These are phyloP conservation scores for Bruguiera sexangula DNA, from an alignment of 345 rosid genomes.

Conservation along the genomic window DNA sequence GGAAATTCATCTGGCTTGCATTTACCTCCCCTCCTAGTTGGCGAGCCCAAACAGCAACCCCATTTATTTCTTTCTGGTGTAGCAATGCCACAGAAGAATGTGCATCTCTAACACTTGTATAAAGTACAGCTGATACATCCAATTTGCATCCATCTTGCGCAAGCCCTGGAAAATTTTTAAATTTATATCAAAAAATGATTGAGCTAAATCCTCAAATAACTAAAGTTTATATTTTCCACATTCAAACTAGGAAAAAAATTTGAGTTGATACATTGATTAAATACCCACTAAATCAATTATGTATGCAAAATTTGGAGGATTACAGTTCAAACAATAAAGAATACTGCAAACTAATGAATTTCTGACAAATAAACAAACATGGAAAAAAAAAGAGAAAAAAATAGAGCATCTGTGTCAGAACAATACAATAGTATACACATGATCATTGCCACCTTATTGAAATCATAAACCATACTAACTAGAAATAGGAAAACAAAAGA, in stretches of 20 bases:
- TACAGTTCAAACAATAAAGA: not conserved
- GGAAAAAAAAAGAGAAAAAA: not conserved
- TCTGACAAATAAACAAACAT: constrained; percentile 1
- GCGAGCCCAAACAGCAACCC: constrained; percentile 80
- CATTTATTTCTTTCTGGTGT: constrained; percentile 68
- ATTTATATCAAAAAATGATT: not conserved
- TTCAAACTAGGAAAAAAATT: not conserved
- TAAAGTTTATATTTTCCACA: not conserved
- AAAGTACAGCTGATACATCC: constrained; percentile 86
- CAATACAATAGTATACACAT: not conserved
- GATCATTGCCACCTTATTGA: not conserved
- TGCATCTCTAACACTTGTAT: constrained; percentile 75
- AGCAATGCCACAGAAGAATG: constrained; percentile 52
- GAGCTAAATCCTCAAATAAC: not conserved
- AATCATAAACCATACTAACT: not conserved
- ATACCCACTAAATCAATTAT: not conserved
- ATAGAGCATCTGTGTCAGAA: not conserved
- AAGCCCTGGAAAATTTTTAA: constrained; percentile 52
- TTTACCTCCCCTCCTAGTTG: constrained; percentile 98
- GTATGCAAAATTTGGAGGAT: not conserved
- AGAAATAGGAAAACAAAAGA: not conserved
- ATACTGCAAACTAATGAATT: not conserved
- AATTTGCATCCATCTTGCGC: constrained; percentile 84
- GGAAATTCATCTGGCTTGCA: not conserved
- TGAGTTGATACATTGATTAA: not conserved